Conservation (phyloP, 805 yeast genomes). For the Candida patagonica region DNA sequence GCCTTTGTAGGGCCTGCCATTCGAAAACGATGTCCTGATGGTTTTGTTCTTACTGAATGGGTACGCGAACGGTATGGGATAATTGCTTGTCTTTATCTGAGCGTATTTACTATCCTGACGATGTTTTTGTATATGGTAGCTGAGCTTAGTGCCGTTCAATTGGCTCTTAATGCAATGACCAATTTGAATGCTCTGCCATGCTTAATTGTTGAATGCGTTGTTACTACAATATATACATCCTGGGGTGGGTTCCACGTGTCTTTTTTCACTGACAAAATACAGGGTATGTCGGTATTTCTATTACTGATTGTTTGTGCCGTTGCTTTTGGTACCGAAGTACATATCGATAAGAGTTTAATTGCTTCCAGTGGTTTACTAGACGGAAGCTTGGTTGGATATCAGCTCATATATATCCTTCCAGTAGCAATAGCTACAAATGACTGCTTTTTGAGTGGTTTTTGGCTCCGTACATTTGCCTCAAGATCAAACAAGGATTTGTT, state of each 20-base stretch:
- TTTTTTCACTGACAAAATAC: slow-evolving; percentile 78
- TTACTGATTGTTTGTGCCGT: slow-evolving; percentile 61
- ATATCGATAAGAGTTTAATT: slow-evolving; percentile 49
- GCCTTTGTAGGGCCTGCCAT: slow-evolving; percentile 75
- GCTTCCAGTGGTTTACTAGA: slow-evolving; percentile 58
- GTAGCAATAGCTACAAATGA: slow-evolving; percentile 88
- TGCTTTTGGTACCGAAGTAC: slow-evolving; percentile 67
- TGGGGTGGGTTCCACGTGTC: slow-evolving; percentile 87
- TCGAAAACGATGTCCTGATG: slow-evolving; percentile 72
- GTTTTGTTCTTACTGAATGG: slow-evolving; percentile 92
- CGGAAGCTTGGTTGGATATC: slow-evolving; percentile 76
- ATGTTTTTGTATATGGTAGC: slow-evolving; percentile 74
- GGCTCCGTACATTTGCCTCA: slow-evolving; percentile 92
- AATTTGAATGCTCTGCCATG: slow-evolving; percentile 72
- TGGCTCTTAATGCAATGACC: slow-evolving; percentile 68
- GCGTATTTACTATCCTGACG: slow-evolving; percentile 75
- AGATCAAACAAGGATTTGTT: slow-evolving; percentile 62
- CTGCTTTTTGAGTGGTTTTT: slow-evolving; percentile 82
- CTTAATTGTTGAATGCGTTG: slow-evolving; percentile 75
- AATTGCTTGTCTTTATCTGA: slow-evolving; percentile 61
- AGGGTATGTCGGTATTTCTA: slow-evolving; percentile 63
- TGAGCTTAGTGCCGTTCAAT: slow-evolving; percentile 72
- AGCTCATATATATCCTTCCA: slow-evolving; percentile 69
- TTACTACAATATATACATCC: slow-evolving; percentile 78
- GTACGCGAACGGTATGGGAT: slow-evolving; percentile 74